Evolutionary conservation across 208 protist genomes (phyloP).

Genomic region (Wallacemonas collosoma): DNA sequence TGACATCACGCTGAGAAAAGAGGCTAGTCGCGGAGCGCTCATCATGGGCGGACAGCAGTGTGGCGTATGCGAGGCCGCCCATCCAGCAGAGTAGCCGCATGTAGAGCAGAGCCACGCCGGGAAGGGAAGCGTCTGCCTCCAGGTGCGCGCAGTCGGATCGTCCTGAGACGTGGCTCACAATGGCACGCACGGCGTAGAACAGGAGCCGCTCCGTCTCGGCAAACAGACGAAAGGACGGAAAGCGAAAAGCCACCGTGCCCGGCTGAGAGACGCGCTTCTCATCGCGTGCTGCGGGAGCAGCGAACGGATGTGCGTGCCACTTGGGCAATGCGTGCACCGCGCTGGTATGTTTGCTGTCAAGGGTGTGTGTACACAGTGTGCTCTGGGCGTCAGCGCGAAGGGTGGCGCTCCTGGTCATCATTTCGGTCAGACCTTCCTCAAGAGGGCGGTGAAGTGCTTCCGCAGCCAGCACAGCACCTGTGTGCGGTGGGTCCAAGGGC

Average conservation of each 20-base stretch:
- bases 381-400: background rate
- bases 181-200: background rate
- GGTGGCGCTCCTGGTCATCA: background rate
- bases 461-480: too few relatives aligned
- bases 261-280: too few relatives aligned
- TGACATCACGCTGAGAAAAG: background rate
- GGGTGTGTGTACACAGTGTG: background rate
- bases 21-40: background rate
- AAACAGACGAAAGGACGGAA: background rate
- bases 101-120: background rate
- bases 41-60: background rate
- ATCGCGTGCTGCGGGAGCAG: too few relatives aligned
- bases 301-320: too few relatives aligned
- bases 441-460: background rate
- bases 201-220: background rate
- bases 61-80: background rate
- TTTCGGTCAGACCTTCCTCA: background rate
- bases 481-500: too few relatives aligned
- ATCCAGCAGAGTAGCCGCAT: background rate
- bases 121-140: background rate
- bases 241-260: background rate
- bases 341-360: too few relatives aligned
- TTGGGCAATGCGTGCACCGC: too few relatives aligned
- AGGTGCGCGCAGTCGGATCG: background rate
- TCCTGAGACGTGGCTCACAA: background rate